A percentile compares a stretch with the other conserved stretches of the same genome.
Evolutionary conservation across 176 grass and related monocot genomes (phyloP).

Genomic region (Typha latifolia): DNA sequence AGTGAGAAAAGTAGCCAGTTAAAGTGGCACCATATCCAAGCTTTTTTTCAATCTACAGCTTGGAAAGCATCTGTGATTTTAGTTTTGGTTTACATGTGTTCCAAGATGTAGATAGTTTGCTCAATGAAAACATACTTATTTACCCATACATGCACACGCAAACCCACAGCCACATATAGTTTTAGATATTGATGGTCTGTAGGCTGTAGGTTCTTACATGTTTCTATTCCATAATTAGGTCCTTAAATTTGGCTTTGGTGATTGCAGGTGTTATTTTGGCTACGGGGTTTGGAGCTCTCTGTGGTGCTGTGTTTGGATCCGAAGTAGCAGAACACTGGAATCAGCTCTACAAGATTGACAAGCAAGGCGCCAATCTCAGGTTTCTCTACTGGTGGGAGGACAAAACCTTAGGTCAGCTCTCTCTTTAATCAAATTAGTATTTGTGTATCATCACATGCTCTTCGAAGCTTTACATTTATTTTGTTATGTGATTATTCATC

Average conservation of each 20-base stretch:
- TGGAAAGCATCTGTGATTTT: too few species aligned
- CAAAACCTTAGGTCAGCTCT: conserved; percentile 70
- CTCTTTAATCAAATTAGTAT: background rate
- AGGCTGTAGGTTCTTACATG: background rate
- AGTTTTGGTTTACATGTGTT: too few species aligned
- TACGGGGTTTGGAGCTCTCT: conserved; percentile 69
- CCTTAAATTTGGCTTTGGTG: background rate
- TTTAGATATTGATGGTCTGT: too few species aligned
- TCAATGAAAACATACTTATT: too few species aligned
- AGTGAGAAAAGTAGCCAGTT: too few species aligned
- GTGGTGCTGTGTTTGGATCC: conserved; percentile 54
- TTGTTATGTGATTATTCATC: too few species aligned
- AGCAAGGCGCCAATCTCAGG: conserved; percentile 70
- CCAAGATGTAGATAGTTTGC: too few species aligned
- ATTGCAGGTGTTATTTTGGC: conserved; percentile 63
- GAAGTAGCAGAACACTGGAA: conserved; percentile 97
- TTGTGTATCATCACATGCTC: background rate
- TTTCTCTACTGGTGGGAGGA: conserved; percentile 99
- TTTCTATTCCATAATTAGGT: background rate
- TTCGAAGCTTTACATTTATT: background rate
- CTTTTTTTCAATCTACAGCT: too few species aligned
- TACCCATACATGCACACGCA: too few species aligned
- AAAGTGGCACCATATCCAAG: too few species aligned
- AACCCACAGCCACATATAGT: too few species aligned
- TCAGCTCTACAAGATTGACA: conserved; percentile 87